Base-by-base conservation (phyloP, 202 grass and related monocot genomes). In the Digitaria exilis region DNA sequence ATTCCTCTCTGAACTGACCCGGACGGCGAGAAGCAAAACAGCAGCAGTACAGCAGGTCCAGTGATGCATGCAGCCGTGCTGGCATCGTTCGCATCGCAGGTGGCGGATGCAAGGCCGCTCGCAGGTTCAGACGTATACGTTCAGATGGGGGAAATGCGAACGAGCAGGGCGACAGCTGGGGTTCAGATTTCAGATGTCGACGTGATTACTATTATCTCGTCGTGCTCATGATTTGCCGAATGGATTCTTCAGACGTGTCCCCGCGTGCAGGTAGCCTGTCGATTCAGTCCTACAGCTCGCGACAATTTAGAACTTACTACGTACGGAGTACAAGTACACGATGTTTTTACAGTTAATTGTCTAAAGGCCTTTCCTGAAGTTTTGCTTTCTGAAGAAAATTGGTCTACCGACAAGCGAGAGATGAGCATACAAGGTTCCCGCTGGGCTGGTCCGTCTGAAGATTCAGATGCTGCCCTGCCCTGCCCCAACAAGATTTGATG, bases 381-480 rank as follows among this genome's bases (percentile, higher is more conserved):
- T 17, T 51, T 1, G 19, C 1, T 52, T 6, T 19, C 1, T 19
- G 18, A 18, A 52, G 4, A n/a, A 8, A 14, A 14, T 21, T 52
- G 19, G 50, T 21, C 34, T 50, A 50, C 18, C 75, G 16, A 29
- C 17, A 49, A 34, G 2, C 28, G 0, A 35, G 12, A 65, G 18
- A 22, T 1, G 32, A 26, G 2, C 29, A 9, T 24, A 54, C 39
- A 19, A 8, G 32, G 62, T 21, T 41, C 0, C 9, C 34, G 4
- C 11, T 7, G 9, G 39, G 4, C 11, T 7, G 9, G 39, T 18
- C 18, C 61, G 41, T 22, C 7, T 14, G 2, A 17, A 70, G n/a
- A 57, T 49, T 71, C 62, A 75, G 30, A 77, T 82, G 78, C 71
- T 3, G 69, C 69, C 17, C 35, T 54, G 41, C 11, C 44, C 71